Conservation (phyloP, 306 rosid genomes). For the Arachis hypogaea region DNA sequence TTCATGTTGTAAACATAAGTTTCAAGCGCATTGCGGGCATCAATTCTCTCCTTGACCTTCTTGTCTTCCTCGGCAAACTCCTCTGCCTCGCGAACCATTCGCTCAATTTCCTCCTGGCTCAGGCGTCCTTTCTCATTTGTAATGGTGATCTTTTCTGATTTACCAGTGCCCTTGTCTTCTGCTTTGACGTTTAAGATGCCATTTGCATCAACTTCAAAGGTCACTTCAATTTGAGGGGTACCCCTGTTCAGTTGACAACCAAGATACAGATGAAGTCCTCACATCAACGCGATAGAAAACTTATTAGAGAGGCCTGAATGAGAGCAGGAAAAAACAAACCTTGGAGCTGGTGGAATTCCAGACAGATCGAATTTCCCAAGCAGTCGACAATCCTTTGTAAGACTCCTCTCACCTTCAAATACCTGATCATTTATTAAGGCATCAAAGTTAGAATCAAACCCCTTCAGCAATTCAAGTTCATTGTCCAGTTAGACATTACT, state of each 20-base stretch:
- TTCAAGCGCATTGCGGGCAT: slow-evolving; percentile 88
- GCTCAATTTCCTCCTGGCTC: slow-evolving; percentile 94
- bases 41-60: slow-evolving; percentile 94
- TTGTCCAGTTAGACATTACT: neutral
- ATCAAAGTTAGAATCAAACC: slow-evolving; percentile 5
- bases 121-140: slow-evolving; percentile 96
- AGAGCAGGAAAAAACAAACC: slow-evolving; percentile 51
- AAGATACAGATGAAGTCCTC: slow-evolving; percentile 16
- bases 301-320: neutral
- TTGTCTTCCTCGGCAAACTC: slow-evolving; percentile 98
- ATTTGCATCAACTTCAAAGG: slow-evolving; percentile 97
- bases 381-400: slow-evolving; percentile 94
- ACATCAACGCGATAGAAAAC: neutral
- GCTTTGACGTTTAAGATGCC: slow-evolving; percentile 95
- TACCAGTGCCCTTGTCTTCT: slow-evolving; percentile 98
- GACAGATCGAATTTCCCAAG: slow-evolving; percentile 90
- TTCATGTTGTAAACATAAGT: slow-evolving; percentile 96
- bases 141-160: slow-evolving; percentile 96
- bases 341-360: slow-evolving; percentile 99
- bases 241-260: slow-evolving; percentile 61
- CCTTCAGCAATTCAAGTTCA: neutral
- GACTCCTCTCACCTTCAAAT: slow-evolving; percentile 99
- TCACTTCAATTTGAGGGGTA: slow-evolving; percentile 98
- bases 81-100: slow-evolving; percentile 97
- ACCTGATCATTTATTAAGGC: slow-evolving; percentile 51